These are phyloP conservation scores for Aphanomyces cochlioides DNA, from an alignment of 352 stramenopile species.

Conservation along the genomic window DNA sequence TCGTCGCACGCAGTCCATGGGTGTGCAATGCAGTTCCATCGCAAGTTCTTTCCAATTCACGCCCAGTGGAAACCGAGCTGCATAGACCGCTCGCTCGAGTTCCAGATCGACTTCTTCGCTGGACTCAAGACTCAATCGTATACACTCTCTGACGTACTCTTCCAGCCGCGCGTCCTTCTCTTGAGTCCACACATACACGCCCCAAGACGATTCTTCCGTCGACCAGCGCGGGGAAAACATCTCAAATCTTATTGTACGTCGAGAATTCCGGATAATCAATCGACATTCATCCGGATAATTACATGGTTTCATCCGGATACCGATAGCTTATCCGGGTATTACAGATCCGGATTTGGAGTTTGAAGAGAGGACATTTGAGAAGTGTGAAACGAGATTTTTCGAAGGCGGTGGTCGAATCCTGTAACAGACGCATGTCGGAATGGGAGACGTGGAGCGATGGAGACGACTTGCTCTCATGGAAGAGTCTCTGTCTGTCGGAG, in stretches of 20 bases:
- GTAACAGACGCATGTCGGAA: slow-evolving; percentile 7
- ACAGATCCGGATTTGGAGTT: neutral
- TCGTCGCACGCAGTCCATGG: slow-evolving; percentile 77
- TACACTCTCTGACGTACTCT: slow-evolving; percentile 4
- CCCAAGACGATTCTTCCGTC: slow-evolving; percentile 8
- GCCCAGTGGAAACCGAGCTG: slow-evolving; percentile 73
- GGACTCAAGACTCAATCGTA: slow-evolving; percentile 17
- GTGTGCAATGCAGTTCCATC: slow-evolving; percentile 48
- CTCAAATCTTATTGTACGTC: neutral
- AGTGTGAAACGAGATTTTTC: neutral
- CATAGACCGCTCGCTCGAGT: slow-evolving; percentile 61
- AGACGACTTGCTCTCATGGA: slow-evolving; percentile 23
- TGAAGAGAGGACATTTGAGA: neutral
- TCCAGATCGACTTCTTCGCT: slow-evolving; percentile 48
- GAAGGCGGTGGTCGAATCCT: too few relatives aligned
- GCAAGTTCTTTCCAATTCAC: slow-evolving; percentile 81
- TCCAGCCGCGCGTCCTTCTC: slow-evolving; percentile 19
- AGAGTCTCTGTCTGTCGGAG: slow-evolving; percentile 24
- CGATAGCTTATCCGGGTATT: too few relatives aligned
- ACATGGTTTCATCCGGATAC: too few relatives aligned
- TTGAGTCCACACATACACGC: slow-evolving; percentile 9
- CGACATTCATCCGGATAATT: neutral
- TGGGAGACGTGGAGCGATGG: slow-evolving; percentile 29
- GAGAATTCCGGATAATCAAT: slow-evolving; percentile 1
- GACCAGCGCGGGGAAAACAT: slow-evolving; percentile 25